Evolutionary conservation across 441 rosid genomes (phyloP).

Genomic region (Gossypium davidsonii): DNA sequence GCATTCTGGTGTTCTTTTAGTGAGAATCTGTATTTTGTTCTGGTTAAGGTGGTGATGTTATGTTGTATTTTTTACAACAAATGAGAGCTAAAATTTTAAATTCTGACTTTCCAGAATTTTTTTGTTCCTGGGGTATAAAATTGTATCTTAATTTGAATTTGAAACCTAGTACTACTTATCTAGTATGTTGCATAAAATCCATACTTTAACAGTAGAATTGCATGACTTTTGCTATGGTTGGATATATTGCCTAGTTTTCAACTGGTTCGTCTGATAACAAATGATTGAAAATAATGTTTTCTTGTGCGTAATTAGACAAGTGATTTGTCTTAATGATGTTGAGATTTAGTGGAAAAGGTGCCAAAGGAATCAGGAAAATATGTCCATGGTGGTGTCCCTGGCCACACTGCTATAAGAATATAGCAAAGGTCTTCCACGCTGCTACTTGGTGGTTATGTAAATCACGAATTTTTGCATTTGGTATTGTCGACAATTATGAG

Average conservation of each 20-base stretch:
- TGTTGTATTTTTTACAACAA: constrained; percentile 22
- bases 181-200: not conserved
- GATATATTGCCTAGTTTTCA: not conserved
- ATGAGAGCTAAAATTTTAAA: constrained; percentile 13
- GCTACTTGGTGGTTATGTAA: not conserved
- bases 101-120: constrained; percentile 10
- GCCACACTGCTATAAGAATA: not conserved
- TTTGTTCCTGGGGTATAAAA: not conserved
- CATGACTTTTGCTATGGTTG: not conserved
- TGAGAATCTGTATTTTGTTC: constrained; percentile 14
- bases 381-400: not conserved
- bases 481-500: not conserved
- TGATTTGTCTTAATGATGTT: not conserved
- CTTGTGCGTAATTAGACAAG: not conserved
- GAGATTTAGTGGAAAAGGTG: constrained; percentile 4
- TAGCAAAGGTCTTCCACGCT: not conserved
- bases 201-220: not conserved
- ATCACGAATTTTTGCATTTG: not conserved
- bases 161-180: not conserved
- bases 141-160: constrained; percentile 2
- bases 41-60: constrained; percentile 13
- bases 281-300: not conserved
- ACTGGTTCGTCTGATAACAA: not conserved
- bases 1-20: constrained; percentile 13
- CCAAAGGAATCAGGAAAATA: not conserved